These are phyloP conservation scores for Rhizophagus sp. DNA, from an alignment of 192 early-diverging fungal species.

Conservation along the genomic window DNA sequence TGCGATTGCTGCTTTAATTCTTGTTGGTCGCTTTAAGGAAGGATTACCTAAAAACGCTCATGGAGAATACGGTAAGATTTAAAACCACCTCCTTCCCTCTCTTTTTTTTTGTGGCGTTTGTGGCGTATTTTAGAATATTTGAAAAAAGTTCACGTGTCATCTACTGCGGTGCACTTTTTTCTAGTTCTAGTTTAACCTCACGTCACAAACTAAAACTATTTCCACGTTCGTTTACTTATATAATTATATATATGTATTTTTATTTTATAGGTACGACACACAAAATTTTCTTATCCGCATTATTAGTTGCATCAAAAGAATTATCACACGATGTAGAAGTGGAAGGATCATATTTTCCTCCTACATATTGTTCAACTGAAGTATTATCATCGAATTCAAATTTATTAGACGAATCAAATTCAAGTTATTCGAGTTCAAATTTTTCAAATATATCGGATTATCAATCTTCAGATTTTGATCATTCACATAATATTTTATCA, in stretches of 20 bases:
- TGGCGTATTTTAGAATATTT: neutral
- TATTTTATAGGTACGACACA: conserved; percentile 37
- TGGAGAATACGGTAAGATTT: conserved; percentile 39
- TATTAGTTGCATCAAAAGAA: conserved; percentile 40
- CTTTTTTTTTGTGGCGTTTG: neutral
- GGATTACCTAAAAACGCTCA: conserved; percentile 36
- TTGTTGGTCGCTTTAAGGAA: conserved; percentile 36
- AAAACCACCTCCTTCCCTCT: too few species aligned
- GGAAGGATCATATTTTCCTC: neutral
- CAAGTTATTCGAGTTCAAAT: neutral
- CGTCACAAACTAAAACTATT: neutral
- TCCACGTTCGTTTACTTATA: too few species aligned
- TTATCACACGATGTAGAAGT: conserved; percentile 6
- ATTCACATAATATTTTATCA: neutral
- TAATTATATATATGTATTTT: too few species aligned
- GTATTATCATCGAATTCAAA: neutral
- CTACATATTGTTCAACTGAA: neutral
- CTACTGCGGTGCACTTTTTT: too few species aligned
- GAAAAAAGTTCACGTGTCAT: neutral
- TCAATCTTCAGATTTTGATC: neutral
- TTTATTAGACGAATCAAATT: neutral
- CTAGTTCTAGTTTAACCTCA: too few species aligned
- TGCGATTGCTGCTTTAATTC: conserved; percentile 39
- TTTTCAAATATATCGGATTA: too few species aligned
- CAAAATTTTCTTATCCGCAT: conserved; percentile 36